phyloP scores from a whole-genome alignment of 163 green algal genomes.

The Coccomyxa subellipsoidea region DNA sequence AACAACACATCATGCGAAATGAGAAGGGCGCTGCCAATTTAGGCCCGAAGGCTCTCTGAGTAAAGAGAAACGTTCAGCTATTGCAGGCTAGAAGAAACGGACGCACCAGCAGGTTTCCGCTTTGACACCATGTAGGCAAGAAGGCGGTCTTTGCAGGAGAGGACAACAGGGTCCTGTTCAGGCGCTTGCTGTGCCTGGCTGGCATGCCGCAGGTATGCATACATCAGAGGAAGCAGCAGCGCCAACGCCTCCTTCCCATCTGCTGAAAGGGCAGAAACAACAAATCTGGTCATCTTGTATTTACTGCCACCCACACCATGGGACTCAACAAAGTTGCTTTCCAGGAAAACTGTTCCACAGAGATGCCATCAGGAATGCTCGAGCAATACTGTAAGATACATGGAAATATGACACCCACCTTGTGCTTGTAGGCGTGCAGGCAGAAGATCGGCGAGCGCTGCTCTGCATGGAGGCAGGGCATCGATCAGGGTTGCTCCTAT shows the following conservation, averaged over 20 bases:
- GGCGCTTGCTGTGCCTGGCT: background rate
- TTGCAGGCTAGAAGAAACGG: background rate
- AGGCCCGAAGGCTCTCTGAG: background rate
- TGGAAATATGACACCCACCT: background rate
- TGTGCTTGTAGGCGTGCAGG: background rate
- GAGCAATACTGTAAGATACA: background rate
- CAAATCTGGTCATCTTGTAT: no score
- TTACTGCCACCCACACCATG: no score
- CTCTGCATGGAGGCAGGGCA: background rate
- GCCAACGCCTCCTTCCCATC: background rate
- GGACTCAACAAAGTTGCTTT: no score
- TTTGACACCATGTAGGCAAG: background rate
- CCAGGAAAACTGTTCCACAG: background rate
- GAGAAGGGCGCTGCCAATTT: background rate
- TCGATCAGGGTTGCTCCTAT: background rate
- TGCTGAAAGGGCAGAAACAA: no score
- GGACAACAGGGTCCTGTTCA: background rate
- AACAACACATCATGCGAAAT: background rate
- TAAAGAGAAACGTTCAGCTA: background rate
- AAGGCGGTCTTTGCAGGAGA: background rate
- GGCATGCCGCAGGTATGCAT: background rate
- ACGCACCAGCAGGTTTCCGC: background rate
- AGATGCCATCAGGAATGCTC: background rate
- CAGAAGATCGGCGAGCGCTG: background rate
- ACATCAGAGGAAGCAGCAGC: background rate